These are phyloP conservation scores for Schoenoplectus triqueter DNA, from an alignment of 202 grass and related monocot species.

Conservation along the genomic window DNA sequence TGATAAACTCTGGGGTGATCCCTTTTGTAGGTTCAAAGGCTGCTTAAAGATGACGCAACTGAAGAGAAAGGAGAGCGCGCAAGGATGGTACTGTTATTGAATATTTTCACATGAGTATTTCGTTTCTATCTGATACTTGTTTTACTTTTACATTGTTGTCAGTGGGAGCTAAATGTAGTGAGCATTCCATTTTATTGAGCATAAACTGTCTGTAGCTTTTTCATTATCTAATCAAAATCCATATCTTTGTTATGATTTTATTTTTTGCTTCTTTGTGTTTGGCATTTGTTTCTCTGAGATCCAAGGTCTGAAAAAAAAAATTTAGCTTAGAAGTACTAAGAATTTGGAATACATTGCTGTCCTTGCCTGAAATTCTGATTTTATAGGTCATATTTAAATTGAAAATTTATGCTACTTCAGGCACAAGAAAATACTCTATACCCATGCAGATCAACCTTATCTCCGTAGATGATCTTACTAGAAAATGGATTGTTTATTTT, in stretches of 20 bases:
- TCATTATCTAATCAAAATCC: not conserved
- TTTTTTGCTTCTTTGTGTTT: not conserved
- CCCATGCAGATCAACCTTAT: not conserved
- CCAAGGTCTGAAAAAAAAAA: not conserved
- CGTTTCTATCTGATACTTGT: conserved; percentile 23
- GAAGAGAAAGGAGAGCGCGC: conserved; percentile 65
- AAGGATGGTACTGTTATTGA: conserved; percentile 48
- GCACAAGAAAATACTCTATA: not conserved
- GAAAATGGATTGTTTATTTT: not conserved
- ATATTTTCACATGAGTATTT: conserved; percentile 8
- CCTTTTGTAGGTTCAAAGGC: conserved; percentile 39
- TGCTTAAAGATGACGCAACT: conserved; percentile 62
- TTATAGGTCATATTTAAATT: not conserved
- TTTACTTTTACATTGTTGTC: not conserved
- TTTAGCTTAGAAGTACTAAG: not conserved
- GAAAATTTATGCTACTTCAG: not conserved
- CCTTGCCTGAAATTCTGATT: not conserved
- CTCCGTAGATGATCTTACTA: not conserved
- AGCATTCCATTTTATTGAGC: not conserved
- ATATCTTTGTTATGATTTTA: not conserved
- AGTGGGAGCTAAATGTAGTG: not conserved
- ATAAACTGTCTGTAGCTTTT: not conserved
- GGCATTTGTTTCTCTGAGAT: not conserved
- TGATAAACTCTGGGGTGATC: not conserved
- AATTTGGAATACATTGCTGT: conserved; percentile 9